Evolutionary conservation across 176 grass and related monocot species (phyloP).

Genomic region (Chrysopogon serrulatus): DNA sequence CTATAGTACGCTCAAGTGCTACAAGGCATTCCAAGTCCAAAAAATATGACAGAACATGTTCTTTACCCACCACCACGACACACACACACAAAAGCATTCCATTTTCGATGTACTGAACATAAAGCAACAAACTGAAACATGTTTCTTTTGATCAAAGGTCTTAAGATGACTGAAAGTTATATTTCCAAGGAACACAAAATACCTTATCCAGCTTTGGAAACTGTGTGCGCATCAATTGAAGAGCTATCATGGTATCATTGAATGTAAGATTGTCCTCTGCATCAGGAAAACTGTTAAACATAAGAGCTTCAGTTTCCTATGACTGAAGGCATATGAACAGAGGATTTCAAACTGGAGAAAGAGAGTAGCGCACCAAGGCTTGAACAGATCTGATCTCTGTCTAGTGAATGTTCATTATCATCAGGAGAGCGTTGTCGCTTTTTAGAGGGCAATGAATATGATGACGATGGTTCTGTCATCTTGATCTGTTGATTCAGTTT

Average conservation of each 20-base stretch:
- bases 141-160: not conserved
- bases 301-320: not conserved
- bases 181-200: not conserved
- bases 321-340: not conserved
- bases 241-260: conserved; percentile 77
- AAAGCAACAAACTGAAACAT: not conserved
- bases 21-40: not conserved
- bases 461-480: conserved; percentile 33
- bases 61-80: not conserved
- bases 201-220: conserved; percentile 86
- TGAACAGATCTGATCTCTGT: conserved; percentile 3
- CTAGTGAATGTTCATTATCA: not conserved
- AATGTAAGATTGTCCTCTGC: conserved; percentile 75
- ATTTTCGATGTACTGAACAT: not conserved
- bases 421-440: conserved; percentile 22
- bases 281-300: conserved; percentile 22
- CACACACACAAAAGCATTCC: not conserved
- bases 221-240: conserved; percentile 80
- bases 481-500: not conserved
- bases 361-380: conserved; percentile 23
- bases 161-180: not conserved
- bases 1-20: not conserved
- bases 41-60: not conserved
- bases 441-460: conserved; percentile 9
- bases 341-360: not conserved